Conservation (phyloP, 805 yeast genomes). For the Wickerhamiella cacticola region DNA sequence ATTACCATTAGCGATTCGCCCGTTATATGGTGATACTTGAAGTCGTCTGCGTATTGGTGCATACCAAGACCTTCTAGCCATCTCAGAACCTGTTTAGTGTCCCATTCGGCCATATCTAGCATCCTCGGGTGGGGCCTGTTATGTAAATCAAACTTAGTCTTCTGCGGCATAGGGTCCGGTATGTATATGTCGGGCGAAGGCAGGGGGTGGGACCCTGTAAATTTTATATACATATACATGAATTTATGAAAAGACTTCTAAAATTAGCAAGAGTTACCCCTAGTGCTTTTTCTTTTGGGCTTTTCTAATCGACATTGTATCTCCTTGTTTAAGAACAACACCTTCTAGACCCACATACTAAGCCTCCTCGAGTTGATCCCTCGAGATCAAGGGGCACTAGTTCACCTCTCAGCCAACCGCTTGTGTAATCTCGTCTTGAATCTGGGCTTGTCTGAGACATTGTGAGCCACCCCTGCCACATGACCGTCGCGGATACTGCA, state of each 20-base stretch:
- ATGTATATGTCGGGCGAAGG: neutral
- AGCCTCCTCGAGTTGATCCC: neutral
- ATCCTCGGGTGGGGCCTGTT: constrained; percentile 2
- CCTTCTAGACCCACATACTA: neutral
- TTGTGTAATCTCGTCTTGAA: too few species aligned
- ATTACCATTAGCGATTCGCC: constrained; percentile 64
- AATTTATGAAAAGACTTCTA: neutral
- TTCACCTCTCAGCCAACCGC: too few species aligned
- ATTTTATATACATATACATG: neutral
- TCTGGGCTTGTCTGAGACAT: neutral
- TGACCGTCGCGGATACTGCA: neutral
- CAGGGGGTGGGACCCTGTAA: constrained; percentile 2
- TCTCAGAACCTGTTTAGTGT: constrained; percentile 11
- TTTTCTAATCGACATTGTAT: too few species aligned
- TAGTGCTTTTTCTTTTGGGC: too few species aligned
- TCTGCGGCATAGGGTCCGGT: constrained; percentile 4
- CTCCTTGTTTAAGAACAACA: neutral
- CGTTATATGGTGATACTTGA: constrained; percentile 49
- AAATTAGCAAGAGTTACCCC: neutral
- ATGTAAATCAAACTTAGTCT: neutral
- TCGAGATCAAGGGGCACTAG: too few species aligned
- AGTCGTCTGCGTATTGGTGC: constrained; percentile 23
- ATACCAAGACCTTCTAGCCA: constrained; percentile 12
- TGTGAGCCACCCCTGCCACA: neutral
- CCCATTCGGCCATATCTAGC: constrained; percentile 12